Conservation (phyloP, 2,329 filamentous ascomycete genomes). For the Colletotrichum eremochloae region DNA sequence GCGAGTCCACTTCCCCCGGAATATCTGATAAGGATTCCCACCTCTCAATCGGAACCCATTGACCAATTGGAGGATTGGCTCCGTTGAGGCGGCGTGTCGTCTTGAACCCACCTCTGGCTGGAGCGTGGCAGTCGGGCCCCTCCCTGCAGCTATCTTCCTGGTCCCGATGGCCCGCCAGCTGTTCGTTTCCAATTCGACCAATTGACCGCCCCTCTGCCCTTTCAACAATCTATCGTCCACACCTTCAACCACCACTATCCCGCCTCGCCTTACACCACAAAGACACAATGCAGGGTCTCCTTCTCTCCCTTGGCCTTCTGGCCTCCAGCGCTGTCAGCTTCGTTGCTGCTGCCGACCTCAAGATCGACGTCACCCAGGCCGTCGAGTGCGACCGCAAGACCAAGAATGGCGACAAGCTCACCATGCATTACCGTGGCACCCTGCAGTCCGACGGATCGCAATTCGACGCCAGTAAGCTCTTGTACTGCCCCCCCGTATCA, state of each 20-base stretch:
- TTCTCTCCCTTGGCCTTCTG: conserved; percentile 63
- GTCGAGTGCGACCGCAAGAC: conserved; percentile 87
- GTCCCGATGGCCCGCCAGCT: conserved; percentile 27
- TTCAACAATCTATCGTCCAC: conserved; percentile 22
- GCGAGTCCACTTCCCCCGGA: neutral
- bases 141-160: conserved; percentile 30
- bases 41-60: neutral
- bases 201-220: conserved; percentile 20
- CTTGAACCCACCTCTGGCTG: conserved; percentile 30
- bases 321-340: conserved; percentile 64
- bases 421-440: conserved; percentile 91
- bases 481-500: neutral
- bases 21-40: neutral
- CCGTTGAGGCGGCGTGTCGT: conserved; percentile 36
- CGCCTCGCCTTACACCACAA: conserved; percentile 4
- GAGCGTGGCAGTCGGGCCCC: conserved; percentile 12
- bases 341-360: conserved; percentile 73
- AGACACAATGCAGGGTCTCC: conserved; percentile 62
- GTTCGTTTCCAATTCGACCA: conserved; percentile 26
- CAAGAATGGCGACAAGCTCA: conserved; percentile 80
- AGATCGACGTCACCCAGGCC: conserved; percentile 81
- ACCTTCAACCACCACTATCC: conserved; percentile 19
- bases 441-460: conserved; percentile 79
- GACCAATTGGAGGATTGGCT: conserved; percentile 31
- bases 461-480: conserved; percentile 78